Percentiles rank a stretch among this genome's conserved stretches.
Conservation (phyloP, 495 filamentous ascomycete species). For the Pseudoneurospora amorphoporcata region DNA sequence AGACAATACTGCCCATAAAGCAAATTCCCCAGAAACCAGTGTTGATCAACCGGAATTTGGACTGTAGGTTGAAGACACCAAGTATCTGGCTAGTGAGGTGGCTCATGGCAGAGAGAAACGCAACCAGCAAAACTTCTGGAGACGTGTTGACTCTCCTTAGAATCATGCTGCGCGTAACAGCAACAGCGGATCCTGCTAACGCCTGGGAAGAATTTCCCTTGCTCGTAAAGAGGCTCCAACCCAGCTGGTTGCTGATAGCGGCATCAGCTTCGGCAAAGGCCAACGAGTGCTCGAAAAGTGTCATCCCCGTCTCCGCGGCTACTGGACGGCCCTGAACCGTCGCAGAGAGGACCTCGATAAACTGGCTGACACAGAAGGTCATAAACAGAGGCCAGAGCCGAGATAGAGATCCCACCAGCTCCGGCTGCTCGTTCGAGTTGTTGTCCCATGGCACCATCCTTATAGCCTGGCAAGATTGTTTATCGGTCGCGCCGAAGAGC, state of each 20-base stretch:
- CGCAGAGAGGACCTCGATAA: conserved; percentile 76
- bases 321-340: conserved; percentile 77
- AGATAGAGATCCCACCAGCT: conserved; percentile 63
- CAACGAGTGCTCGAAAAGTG: conserved; percentile 89
- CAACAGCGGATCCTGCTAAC: conserved; percentile 31
- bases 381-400: conserved; percentile 83
- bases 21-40: conserved; percentile 82
- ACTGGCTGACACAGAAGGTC: conserved; percentile 72
- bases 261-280: conserved; percentile 95
- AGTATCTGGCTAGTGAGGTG: conserved; percentile 78
- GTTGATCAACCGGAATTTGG: conserved; percentile 65
- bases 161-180: conserved; percentile 47
- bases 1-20: conserved; percentile 72
- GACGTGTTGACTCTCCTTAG: conserved; percentile 63
- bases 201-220: conserved; percentile 30
- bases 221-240: conserved; percentile 50
- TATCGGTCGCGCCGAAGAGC: conserved; percentile 56
- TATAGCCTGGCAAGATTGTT: conserved; percentile 59
- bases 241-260: conserved; percentile 64
- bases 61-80: conserved; percentile 68
- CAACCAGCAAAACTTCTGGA: conserved; percentile 78
- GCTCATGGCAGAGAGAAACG: conserved; percentile 77
- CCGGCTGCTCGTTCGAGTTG: conserved; percentile 22
- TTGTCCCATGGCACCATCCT: conserved; percentile 50
- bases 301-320: conserved; percentile 87